phyloP scores from a whole-genome alignment of 1,284 basidiomycete species.

The Jaminaea rosea region DNA sequence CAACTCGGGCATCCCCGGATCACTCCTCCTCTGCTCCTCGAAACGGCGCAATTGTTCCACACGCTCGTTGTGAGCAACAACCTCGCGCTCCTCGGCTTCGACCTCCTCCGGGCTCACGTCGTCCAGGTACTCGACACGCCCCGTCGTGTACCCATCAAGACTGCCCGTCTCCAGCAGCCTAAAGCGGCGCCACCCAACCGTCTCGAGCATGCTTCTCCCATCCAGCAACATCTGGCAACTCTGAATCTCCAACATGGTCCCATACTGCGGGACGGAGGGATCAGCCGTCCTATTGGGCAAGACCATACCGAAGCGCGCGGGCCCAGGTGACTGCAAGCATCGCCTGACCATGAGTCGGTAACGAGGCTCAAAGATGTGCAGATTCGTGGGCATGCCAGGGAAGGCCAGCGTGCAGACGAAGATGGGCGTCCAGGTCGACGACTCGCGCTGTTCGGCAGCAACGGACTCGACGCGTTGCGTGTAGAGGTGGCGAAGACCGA shows the following conservation, averaged over 20 bases:
- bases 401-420: constrained; percentile 83
- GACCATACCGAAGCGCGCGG: constrained; percentile 74
- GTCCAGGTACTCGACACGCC: constrained; percentile 58
- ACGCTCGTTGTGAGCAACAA: constrained; percentile 6
- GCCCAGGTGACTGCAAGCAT: constrained; percentile 58
- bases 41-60: constrained; percentile 12
- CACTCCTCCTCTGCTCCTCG: constrained; percentile 6
- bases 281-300: constrained; percentile 55
- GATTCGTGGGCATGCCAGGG: constrained; percentile 74
- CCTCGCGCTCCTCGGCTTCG: constrained; percentile 15
- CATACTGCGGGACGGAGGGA: constrained; percentile 60
- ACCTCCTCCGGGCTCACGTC: constrained; percentile 16
- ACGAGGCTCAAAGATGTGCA: constrained; percentile 85
- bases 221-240: constrained; percentile 78
- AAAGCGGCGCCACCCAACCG: constrained; percentile 74
- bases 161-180: constrained; percentile 65
- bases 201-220: constrained; percentile 80
- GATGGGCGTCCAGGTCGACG: constrained; percentile 74
- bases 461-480: constrained; percentile 56
- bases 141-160: constrained; percentile 77
- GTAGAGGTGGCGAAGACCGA: constrained; percentile 40
- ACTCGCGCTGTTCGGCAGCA: constrained; percentile 66
- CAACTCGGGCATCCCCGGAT: not conserved
- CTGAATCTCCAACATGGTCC: constrained; percentile 84
- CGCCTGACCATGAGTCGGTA: constrained; percentile 88